These are phyloP conservation scores for Rhododendron williamsianum DNA, from an alignment of 148 eudicot genomes.

Conservation along the genomic window DNA sequence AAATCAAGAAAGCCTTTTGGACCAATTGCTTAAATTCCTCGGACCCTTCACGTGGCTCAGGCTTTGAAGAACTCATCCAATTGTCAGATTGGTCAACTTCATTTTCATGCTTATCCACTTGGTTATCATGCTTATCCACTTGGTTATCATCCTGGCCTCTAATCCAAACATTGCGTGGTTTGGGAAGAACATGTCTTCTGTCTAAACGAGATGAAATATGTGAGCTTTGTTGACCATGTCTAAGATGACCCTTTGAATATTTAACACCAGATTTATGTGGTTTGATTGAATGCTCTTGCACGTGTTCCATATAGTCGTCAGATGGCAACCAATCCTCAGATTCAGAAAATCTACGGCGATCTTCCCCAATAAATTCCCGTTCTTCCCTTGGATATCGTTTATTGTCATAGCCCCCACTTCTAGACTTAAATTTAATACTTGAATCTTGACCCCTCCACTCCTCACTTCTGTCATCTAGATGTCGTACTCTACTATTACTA, in stretches of 20 bases:
- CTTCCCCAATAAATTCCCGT: constrained; percentile 17
- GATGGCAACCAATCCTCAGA: constrained; percentile 16
- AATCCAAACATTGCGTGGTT: constrained; percentile 1
- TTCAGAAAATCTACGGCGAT: constrained; percentile 17
- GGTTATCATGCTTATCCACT: constrained; percentile 18
- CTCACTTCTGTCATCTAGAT: constrained; percentile 15
- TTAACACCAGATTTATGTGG: constrained; percentile 22
- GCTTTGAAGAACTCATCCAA: constrained; percentile 23
- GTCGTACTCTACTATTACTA: constrained; percentile 4
- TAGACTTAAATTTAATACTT: constrained; percentile 16
- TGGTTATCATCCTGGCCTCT: constrained; percentile 19
- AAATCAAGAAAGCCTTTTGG: constrained; percentile 37
- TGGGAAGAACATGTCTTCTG: constrained; percentile 18
- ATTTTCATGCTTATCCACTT: constrained; percentile 22
- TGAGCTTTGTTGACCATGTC: constrained; percentile 23
- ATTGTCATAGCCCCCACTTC: constrained; percentile 18
- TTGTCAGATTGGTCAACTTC: constrained; percentile 20
- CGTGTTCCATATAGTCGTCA: constrained; percentile 16
- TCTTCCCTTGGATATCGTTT: constrained; percentile 21
- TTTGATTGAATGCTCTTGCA: constrained; percentile 16
- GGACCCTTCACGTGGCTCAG: constrained; percentile 49
- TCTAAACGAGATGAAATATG: constrained; percentile 10
- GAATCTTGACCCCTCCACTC: constrained; percentile 26
- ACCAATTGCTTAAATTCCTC: constrained; percentile 46
- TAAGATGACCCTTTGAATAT: constrained; percentile 35